Conservation (phyloP, 495 filamentous ascomycete species). For the Penicillium canariense region DNA sequence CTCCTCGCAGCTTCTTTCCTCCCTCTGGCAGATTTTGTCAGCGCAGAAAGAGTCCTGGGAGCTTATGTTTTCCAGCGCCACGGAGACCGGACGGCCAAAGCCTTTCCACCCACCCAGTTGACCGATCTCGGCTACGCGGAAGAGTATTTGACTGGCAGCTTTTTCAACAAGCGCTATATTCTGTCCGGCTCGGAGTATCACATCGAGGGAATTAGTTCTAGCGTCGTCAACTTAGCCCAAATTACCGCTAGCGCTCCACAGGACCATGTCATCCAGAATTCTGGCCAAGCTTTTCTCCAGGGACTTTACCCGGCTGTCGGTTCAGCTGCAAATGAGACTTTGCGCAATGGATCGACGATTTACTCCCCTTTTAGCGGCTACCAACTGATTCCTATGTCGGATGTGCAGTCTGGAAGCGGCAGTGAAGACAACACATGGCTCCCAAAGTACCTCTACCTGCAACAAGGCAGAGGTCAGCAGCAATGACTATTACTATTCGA, state of each 20-base stretch:
- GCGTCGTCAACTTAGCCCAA: slow-evolving; percentile 53
- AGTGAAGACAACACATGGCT: slow-evolving; percentile 54
- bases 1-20: not conserved
- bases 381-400: slow-evolving; percentile 38
- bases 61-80: slow-evolving; percentile 20
- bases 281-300: slow-evolving; percentile 51
- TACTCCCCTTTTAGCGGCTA: slow-evolving; percentile 51
- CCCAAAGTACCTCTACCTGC: slow-evolving; percentile 51
- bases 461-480: slow-evolving; percentile 42
- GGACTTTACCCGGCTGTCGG: slow-evolving; percentile 56
- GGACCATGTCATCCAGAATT: slow-evolving; percentile 56
- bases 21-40: slow-evolving; percentile 3
- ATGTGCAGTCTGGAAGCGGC: slow-evolving; percentile 36
- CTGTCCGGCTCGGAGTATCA: slow-evolving; percentile 37
- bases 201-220: slow-evolving; percentile 51
- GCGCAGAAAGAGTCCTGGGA: slow-evolving; percentile 13
- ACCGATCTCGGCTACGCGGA: slow-evolving; percentile 56
- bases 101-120: slow-evolving; percentile 28
- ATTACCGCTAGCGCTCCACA: slow-evolving; percentile 51
- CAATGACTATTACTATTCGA: slow-evolving; percentile 14
- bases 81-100: slow-evolving; percentile 17
- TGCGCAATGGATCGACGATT: slow-evolving; percentile 51
- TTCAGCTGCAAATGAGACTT: slow-evolving; percentile 25
- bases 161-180: slow-evolving; percentile 58
- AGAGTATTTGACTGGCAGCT: slow-evolving; percentile 55